A percentile compares a stretch with the other conserved stretches of the same genome.
phyloP scores from a whole-genome alignment of 2,329 filamentous ascomycete genomes.

The Monilinia fructigena region DNA sequence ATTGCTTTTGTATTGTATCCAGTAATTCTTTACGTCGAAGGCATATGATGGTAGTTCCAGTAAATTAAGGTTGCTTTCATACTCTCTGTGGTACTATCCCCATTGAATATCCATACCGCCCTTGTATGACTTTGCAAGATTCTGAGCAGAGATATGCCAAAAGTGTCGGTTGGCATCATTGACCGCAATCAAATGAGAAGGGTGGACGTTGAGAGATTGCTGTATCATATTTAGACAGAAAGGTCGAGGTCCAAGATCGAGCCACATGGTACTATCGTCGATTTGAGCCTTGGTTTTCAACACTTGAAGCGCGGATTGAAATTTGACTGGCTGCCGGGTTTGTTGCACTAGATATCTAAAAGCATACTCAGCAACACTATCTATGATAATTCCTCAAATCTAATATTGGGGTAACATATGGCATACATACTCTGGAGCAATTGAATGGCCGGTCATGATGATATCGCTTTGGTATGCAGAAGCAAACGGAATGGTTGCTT shows the following conservation, averaged over 20 bases:
- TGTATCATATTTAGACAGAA: not conserved
- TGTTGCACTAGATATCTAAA: constrained; percentile 59
- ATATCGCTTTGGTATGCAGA: not conserved
- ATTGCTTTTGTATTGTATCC: constrained; percentile 61
- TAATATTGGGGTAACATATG: not conserved
- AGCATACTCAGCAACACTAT: not conserved
- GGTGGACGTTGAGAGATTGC: not conserved
- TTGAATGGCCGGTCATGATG: not conserved
- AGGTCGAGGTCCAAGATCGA: constrained; percentile 10
- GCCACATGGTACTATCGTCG: constrained; percentile 49
- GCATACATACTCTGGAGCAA: not conserved
- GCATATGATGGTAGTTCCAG: constrained; percentile 56
- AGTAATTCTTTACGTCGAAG: constrained; percentile 68
- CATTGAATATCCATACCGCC: constrained; percentile 10
- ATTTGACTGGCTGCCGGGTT: constrained; percentile 63
- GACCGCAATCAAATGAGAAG: not conserved
- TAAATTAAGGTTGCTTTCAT: not conserved
- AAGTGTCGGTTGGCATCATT: not conserved
- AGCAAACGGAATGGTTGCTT: not conserved
- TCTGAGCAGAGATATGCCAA: not conserved
- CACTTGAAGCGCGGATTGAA: constrained; percentile 56
- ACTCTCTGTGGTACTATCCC: constrained; percentile 8
- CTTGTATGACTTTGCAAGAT: not conserved
- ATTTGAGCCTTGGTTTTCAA: constrained; percentile 58
- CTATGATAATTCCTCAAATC: not conserved